Evolutionary conservation across 768 basidiomycete genomes (phyloP), one percentile per base, ranked within the genome.

Genomic region (Mrakia gelida): DNA sequence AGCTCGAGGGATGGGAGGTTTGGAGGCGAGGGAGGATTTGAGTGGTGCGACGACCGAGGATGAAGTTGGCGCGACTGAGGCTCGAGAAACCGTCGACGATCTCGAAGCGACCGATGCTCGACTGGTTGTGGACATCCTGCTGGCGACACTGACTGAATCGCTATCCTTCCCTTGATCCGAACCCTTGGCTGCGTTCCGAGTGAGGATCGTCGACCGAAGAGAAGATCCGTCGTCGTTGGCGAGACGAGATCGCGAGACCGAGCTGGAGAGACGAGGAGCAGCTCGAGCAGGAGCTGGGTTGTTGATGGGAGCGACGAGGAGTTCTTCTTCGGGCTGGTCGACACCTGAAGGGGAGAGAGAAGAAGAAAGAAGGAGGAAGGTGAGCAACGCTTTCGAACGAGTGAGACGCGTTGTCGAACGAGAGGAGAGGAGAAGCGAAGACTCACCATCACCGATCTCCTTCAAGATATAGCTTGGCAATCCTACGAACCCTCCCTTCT

Each of bases 401-500:
- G 61, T 9, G 18, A 52, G 18, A 52, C 49, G 18, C 49, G 49
- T 52, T 3, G 4, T 38, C 8, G 4, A 38, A 38, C 38, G 34
- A 61, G 61, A 1, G 74, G 76, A 28, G 49, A 52, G 34, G 54
- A 43, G 10, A 59, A 68, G 30, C 9, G 79, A 21, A 38, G 13
- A 87, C 91, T 81, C 80, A 92, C 93, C 88, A 81, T 92, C 89
- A 61, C 89, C 88, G 59, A 98, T 93, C 82, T 98, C 96, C 83
- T 93, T 91, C 75, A 95, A 83, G 0, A 92, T 90, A 93, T 94
- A 97, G 6, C 87, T 88, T 71, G 96, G 93, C n/a, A 98, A 86
- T 6, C 85, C 82, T 72, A 91, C 90, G 81, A 98, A 96, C 0
- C 92, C 93, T n/a, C 89, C 89, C 72, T 90, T 89, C 71, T 91